These are phyloP conservation scores for Aureobasidium zeae DNA, from an alignment of 2,329 filamentous ascomycete genomes.

Conservation along the genomic window DNA sequence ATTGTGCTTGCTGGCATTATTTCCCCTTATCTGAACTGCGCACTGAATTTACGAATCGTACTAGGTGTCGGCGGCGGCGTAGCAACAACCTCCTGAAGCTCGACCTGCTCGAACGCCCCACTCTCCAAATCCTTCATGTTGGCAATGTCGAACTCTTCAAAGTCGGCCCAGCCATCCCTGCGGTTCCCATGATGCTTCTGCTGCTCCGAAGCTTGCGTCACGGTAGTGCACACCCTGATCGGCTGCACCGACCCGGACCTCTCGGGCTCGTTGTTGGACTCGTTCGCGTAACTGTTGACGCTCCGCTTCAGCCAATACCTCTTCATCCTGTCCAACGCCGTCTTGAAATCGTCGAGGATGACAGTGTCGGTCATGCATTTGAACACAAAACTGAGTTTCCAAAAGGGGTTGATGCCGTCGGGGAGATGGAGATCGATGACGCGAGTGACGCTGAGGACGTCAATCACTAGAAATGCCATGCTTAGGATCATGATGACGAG, in stretches of 20 bases:
- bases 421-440: conserved; percentile 22
- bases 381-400: conserved; percentile 56
- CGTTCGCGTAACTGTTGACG: conserved; percentile 5
- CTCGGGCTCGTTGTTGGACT: not conserved
- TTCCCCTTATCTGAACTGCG: not conserved
- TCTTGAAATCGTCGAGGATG: conserved; percentile 61
- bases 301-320: conserved; percentile 36
- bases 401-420: conserved; percentile 57
- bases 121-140: conserved; percentile 6
- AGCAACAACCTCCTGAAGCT: conserved; percentile 6
- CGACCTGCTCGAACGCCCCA: not conserved
- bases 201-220: too few relatives aligned
- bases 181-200: conserved; percentile 3
- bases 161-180: too few relatives aligned
- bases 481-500: conserved; percentile 52
- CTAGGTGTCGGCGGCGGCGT: conserved; percentile 6
- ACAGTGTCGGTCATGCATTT: conserved; percentile 52
- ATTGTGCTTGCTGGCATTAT: not conserved
- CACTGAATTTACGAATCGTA: not conserved
- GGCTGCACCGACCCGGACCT: conserved; percentile 7
- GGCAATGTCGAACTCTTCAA: not conserved
- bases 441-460: conserved; percentile 50
- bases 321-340: conserved; percentile 40
- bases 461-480: conserved; percentile 52
- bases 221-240: conserved; percentile 8